A percentile compares a stretch with the other conserved stretches of the same genome.
phyloP scores from a whole-genome alignment of 805 yeast species.

The Ascoidea asiatica region DNA sequence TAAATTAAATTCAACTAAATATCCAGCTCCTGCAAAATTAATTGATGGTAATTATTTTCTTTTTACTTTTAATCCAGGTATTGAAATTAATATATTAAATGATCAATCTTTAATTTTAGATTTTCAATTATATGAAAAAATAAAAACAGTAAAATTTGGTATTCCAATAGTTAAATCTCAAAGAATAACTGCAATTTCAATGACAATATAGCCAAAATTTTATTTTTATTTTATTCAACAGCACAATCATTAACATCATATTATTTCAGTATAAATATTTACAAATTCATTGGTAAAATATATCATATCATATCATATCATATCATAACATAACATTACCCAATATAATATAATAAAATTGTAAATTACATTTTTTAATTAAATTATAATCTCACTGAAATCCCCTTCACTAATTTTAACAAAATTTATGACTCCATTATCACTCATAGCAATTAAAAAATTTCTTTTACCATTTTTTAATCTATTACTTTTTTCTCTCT shows the following conservation, averaged over 20 bases:
- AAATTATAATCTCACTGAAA: not conserved
- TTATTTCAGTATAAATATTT: no score
- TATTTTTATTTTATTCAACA: no score
- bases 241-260: no score
- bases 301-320: not conserved
- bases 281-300: no score
- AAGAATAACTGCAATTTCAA: constrained; percentile 8
- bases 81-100: not conserved
- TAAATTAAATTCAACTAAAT: no score
- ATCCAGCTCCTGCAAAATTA: not conserved
- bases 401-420: constrained; percentile 12
- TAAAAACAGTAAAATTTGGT: not conserved
- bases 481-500: not conserved
- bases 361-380: no score
- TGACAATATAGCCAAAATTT: no score
- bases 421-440: constrained; percentile 49
- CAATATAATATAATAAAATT: no score
- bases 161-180: constrained; percentile 1
- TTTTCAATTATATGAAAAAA: no score
- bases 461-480: not conserved
- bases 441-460: constrained; percentile 39
- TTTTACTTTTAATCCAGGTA: not conserved
- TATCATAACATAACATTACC: no score
- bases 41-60: not conserved
- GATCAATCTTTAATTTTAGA: not conserved